These are phyloP conservation scores for Teunomyces funiuensis DNA, from an alignment of 805 yeast genomes.

Conservation along the genomic window DNA sequence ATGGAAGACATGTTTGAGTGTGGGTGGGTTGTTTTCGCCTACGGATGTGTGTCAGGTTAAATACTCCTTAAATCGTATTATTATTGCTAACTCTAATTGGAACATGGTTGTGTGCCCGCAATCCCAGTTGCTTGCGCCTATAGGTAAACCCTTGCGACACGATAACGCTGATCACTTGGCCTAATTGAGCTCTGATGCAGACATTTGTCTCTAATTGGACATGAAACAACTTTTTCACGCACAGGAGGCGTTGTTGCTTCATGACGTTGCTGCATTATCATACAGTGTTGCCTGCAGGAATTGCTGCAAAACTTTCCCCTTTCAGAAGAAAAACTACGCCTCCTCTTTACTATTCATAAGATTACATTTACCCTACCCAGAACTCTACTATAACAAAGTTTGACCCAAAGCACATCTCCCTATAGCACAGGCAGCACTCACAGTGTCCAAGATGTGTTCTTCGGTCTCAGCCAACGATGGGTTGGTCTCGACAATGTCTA, in stretches of 20 bases:
- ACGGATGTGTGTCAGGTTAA: not conserved
- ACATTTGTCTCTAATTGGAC: no score
- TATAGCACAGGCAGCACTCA: slow-evolving; percentile 85
- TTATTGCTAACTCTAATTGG: not conserved
- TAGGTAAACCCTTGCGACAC: no score
- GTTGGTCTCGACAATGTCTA: slow-evolving; percentile 93
- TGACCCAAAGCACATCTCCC: slow-evolving; percentile 95
- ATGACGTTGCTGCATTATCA: no score
- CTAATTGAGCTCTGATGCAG: no score
- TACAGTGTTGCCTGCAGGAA: not conserved
- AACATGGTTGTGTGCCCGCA: not conserved
- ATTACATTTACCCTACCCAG: slow-evolving; percentile 1
- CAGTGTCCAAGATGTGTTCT: slow-evolving; percentile 75
- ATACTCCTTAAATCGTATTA: not conserved
- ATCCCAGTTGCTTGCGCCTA: not conserved
- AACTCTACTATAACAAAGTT: slow-evolving; percentile 54
- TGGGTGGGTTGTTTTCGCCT: not conserved
- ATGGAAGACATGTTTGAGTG: slow-evolving; percentile 38
- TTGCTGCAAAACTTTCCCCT: no score
- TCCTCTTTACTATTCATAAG: no score
- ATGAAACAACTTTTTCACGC: no score
- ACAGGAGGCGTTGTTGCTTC: no score
- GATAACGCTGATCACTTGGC: no score
- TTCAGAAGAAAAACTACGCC: no score
- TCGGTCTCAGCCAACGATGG: slow-evolving; percentile 84